These are phyloP conservation scores for Marvania coccoides DNA, from an alignment of 139 green algal genomes.

Conservation along the genomic window DNA sequence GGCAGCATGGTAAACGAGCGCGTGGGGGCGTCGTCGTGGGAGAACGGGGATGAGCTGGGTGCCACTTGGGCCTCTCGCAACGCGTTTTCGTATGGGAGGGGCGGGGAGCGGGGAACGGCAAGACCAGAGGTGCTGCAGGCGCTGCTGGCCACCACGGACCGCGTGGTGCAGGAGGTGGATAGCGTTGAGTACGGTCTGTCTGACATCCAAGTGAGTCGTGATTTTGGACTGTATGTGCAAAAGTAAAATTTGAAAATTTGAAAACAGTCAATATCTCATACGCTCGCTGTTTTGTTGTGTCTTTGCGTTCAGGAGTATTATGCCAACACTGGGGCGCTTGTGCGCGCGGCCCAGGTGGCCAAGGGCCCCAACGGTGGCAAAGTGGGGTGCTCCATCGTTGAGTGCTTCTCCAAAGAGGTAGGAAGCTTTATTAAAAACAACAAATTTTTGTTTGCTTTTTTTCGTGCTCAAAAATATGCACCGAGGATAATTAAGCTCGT, in stretches of 20 bases:
- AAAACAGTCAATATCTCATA: no score
- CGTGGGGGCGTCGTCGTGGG: conserved; percentile 73
- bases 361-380: background rate
- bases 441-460: no score
- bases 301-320: conserved; percentile 80
- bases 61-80: conserved; percentile 93
- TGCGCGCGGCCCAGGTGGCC: conserved; percentile 68
- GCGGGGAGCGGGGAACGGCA: conserved; percentile 60
- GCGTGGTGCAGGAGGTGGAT: conserved; percentile 86
- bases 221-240: no score
- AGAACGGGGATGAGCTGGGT: conserved; percentile 80
- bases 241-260: no score
- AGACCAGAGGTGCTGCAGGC: conserved; percentile 66
- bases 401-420: conserved; percentile 72
- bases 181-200: conserved; percentile 97
- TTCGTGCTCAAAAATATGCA: no score
- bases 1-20: conserved; percentile 98
- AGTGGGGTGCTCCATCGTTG: conserved; percentile 72
- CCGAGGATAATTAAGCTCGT: no score
- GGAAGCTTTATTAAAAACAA: no score
- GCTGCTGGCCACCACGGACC: conserved; percentile 77
- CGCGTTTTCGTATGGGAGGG: conserved; percentile 87
- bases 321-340: conserved; percentile 70
- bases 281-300: no score
- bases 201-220: no score